These are phyloP conservation scores for Leccinellum rugosiceps DNA, from an alignment of 768 basidiomycete genomes.

Conservation along the genomic window DNA sequence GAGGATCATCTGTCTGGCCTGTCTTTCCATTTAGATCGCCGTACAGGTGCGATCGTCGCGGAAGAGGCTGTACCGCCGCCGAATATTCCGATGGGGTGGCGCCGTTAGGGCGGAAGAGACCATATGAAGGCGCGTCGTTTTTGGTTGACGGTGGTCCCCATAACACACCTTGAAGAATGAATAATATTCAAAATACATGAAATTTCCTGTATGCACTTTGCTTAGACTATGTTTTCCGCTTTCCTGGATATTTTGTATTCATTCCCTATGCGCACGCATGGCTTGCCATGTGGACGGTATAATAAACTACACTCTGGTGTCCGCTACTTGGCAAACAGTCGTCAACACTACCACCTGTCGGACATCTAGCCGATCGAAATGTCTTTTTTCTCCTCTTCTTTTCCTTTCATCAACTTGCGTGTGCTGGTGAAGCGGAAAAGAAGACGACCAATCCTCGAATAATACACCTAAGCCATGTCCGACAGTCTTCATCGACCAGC, in stretches of 20 bases:
- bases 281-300: not conserved
- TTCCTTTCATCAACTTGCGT: conserved; percentile 47
- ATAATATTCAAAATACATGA: too few relatives aligned
- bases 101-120: conserved; percentile 11
- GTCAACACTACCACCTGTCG: conserved; percentile 16
- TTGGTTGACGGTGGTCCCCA: conserved; percentile 4
- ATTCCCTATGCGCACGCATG: not conserved
- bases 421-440: conserved; percentile 45
- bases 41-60: too few relatives aligned
- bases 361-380: conserved; percentile 4
- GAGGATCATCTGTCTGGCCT: too few relatives aligned
- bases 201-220: too few relatives aligned
- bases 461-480: conserved; percentile 12
- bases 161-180: not conserved
- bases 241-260: too few relatives aligned
- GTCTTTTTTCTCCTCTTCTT: conserved; percentile 35
- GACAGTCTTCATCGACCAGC: conserved; percentile 35
- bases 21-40: too few relatives aligned
- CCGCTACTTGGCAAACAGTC: conserved; percentile 15
- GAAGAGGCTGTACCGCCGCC: too few relatives aligned
- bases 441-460: conserved; percentile 31
- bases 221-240: not conserved
- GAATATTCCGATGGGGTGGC: conserved; percentile 12
- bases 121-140: conserved; percentile 2
- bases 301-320: not conserved